Conservation (phyloP, 495 filamentous ascomycete genomes). For the Penicillium salamii region DNA sequence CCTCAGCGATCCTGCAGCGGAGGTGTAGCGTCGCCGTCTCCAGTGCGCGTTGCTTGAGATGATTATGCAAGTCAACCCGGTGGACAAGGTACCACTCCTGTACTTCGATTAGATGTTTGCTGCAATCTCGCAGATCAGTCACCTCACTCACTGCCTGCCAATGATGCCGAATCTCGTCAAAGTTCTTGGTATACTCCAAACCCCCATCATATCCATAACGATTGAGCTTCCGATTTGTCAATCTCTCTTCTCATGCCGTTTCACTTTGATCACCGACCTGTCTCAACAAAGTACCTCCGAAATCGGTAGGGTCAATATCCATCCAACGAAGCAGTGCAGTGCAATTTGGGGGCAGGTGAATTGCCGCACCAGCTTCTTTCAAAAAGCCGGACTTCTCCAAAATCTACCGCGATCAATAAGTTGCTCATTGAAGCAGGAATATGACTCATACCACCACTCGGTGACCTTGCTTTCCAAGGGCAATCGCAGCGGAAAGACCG, state of each 20-base stretch:
- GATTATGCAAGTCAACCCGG: constrained; percentile 51
- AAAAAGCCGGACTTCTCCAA: constrained; percentile 50
- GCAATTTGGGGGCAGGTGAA: constrained; percentile 50
- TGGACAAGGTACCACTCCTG: constrained; percentile 45
- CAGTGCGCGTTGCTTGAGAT: constrained; percentile 39
- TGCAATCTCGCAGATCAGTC: not conserved
- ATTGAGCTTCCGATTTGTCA: constrained; percentile 12
- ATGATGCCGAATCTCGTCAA: constrained; percentile 12
- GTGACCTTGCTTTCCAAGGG: constrained; percentile 30
- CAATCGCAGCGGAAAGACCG: constrained; percentile 30
- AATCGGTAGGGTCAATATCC: constrained; percentile 42
- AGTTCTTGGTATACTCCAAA: constrained; percentile 19
- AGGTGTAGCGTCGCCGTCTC: constrained; percentile 47
- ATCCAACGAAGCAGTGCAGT: constrained; percentile 43
- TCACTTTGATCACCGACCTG: constrained; percentile 12
- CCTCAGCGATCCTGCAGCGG: constrained; percentile 47
- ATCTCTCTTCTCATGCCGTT: not conserved
- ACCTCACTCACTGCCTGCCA: constrained; percentile 29
- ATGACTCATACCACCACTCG: constrained; percentile 21
- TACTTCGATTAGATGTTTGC: not conserved
- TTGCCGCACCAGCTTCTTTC: constrained; percentile 56
- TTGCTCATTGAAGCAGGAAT: not conserved
- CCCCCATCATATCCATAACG: constrained; percentile 17
- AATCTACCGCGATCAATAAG: constrained; percentile 26
- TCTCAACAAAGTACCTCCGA: constrained; percentile 24